Evolutionary conservation across 208 protist genomes (phyloP).

Genomic region (Phytomonas francai): DNA sequence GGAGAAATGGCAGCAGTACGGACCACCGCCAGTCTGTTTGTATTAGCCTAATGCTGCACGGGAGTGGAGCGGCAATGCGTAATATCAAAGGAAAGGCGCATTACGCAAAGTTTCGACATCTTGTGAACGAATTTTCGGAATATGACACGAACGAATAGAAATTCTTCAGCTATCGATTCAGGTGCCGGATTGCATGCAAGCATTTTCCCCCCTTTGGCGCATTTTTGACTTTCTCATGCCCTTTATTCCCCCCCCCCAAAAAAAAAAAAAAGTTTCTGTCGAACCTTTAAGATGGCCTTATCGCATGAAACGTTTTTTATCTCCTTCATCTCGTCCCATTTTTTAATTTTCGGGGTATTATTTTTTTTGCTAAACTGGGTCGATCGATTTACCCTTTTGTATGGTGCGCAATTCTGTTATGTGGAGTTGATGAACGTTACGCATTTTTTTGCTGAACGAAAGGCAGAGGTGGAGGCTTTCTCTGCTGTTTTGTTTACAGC

Average conservation of each 20-base stretch:
- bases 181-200: background rate
- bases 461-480: constrained; percentile 33
- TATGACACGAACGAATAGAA: background rate
- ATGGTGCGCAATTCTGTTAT: too few species aligned
- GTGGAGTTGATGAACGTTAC: constrained; percentile 34
- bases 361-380: background rate
- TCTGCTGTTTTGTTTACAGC: constrained; percentile 17
- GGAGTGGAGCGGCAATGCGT: constrained; percentile 6
- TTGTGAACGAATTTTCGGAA: too few species aligned
- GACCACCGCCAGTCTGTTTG: constrained; percentile 38
- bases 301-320: constrained; percentile 10
- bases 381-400: too few species aligned
- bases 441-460: constrained; percentile 23
- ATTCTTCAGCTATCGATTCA: too few species aligned
- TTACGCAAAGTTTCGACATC: too few species aligned
- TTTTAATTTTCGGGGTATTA: constrained; percentile 2
- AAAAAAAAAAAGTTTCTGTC: constrained; percentile 4
- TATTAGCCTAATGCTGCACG: constrained; percentile 28
- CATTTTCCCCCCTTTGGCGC: background rate
- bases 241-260: too few species aligned
- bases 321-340: constrained; percentile 3
- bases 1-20: constrained; percentile 35
- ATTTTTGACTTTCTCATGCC: background rate
- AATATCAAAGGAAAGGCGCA: too few species aligned
- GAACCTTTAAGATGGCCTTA: background rate